These are phyloP conservation scores for Mortierella sp. DNA, from an alignment of 371 early-diverging fungal genomes.

Conservation along the genomic window DNA sequence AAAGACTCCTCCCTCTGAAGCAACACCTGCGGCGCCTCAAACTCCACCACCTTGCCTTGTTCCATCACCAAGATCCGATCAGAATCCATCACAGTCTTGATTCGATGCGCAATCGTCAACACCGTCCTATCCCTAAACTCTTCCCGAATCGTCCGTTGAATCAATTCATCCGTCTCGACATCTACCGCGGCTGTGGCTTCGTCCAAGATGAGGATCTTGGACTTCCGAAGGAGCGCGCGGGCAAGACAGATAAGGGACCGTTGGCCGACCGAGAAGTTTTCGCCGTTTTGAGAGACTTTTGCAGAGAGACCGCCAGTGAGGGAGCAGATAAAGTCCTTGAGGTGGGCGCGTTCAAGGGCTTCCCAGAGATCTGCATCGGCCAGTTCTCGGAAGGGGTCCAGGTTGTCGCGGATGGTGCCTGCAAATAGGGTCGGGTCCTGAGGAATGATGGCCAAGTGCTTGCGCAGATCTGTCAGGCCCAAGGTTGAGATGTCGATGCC, in stretches of 20 bases:
- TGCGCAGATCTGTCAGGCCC: conserved; percentile 77
- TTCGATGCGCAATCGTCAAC: conserved; percentile 85
- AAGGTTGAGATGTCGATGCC: conserved; percentile 73
- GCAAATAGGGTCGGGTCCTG: conserved; percentile 79
- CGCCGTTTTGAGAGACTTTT: conserved; percentile 76
- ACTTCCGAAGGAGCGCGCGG: conserved; percentile 83
- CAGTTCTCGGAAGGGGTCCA: conserved; percentile 76
- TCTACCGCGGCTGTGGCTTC: conserved; percentile 90
- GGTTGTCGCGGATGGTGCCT: conserved; percentile 75
- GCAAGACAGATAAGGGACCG: conserved; percentile 91
- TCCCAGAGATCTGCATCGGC: conserved; percentile 78
- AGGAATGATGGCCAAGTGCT: conserved; percentile 82
- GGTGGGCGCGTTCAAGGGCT: conserved; percentile 69
- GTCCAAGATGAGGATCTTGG: conserved; percentile 85
- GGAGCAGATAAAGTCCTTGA: conserved; percentile 62
- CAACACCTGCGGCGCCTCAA: conserved; percentile 69
- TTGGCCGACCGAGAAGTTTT: conserved; percentile 88
- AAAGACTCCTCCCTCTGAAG: conserved; percentile 46
- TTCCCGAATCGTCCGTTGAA: conserved; percentile 84
- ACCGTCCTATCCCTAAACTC: conserved; percentile 78
- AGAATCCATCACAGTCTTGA: conserved; percentile 93
- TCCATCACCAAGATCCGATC: conserved; percentile 89
- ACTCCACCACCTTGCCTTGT: conserved; percentile 83
- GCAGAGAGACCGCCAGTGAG: conserved; percentile 66
- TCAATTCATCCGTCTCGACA: conserved; percentile 80